Evolutionary conservation across 208 protist species (phyloP), one percentile per base, ranked within the genome.

Genomic region (Strigomonas galati): DNA sequence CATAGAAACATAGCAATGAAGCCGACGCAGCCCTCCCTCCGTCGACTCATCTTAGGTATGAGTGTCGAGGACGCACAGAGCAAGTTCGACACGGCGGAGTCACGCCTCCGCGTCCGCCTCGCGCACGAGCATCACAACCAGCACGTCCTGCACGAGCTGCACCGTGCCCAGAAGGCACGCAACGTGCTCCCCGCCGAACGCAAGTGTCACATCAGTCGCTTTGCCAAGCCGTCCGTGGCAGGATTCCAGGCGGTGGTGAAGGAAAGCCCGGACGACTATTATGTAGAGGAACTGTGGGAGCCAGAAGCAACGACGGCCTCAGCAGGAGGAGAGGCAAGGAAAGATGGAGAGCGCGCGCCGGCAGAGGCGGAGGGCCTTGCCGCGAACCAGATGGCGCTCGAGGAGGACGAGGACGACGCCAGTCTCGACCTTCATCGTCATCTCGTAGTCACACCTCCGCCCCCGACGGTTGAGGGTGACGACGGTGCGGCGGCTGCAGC

Each of bases 201-300:
- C 19, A 84, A 84, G 49, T 92, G 79, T 55, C 82, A 92, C 59
- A 87, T 95, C 35, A 79, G 76, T 43, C 85, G 89, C 30, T 89
- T 90, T 60, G 79, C 84, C 14, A 95, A 95, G 53, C 89, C 89
- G 2, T 84, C 63, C 28, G 74, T 89, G 10, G 71, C 67, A 43
- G 89, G 89, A 9, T 95, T 95, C 60, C 89, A 95, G 63, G 86
- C 80, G 14, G 92, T 92, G 70, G 66, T 82, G 19, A 95, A 95
- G 61, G 76, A 69, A 23, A 52, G 56, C 17, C 86, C 85, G 6
- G 74, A 79, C 0, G 85, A 95, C 56, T 95, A 89, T 63, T 71
- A 91, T 3, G 77, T 95, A 19, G 69, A 65, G 21, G 89, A 95
- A 69, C 61, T 95, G 51, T 95, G 86, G 82, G 62, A 69, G 15